Conservation (phyloP, 2,329 filamentous ascomycete species). For the Stemphylium lycopersici region DNA sequence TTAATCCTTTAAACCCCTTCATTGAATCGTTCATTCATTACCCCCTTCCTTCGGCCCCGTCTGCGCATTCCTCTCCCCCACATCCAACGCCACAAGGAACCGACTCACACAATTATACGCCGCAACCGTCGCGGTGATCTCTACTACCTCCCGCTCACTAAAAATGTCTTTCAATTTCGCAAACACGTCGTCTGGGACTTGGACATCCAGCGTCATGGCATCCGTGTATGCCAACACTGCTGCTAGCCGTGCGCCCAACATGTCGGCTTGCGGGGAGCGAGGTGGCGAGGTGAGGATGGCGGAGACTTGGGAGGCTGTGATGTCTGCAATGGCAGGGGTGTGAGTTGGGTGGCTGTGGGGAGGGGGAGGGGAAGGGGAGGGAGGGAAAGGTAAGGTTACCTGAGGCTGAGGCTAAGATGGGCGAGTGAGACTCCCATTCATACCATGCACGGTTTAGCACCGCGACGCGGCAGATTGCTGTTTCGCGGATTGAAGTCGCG, state of each 20-base stretch:
- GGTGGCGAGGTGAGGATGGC: conserved; percentile 33
- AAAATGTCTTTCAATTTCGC: conserved; percentile 66
- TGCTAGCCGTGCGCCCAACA: conserved; percentile 66
- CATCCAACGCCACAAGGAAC: conserved; percentile 82
- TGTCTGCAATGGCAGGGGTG: conserved; percentile 58
- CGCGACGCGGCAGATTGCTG: conserved; percentile 81
- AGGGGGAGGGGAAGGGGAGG: no score
- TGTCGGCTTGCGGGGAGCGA: conserved; percentile 4
- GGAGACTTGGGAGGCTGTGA: conserved; percentile 58
- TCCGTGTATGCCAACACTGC: conserved; percentile 76
- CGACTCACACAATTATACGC: conserved; percentile 86
- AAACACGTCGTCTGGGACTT: conserved; percentile 73
- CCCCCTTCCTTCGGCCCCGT: conserved; percentile 24
- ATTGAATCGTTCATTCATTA: conserved; percentile 2
- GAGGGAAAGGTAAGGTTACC: conserved; percentile 2
- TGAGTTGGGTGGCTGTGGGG: conserved; percentile 38
- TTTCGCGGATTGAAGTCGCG: conserved; percentile 66
- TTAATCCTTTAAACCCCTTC: neutral
- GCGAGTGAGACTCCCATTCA: conserved; percentile 82
- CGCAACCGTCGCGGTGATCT: conserved; percentile 79
- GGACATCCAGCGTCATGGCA: conserved; percentile 79
- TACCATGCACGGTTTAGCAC: conserved; percentile 83
- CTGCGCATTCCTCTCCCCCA: conserved; percentile 51
- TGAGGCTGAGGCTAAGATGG: conserved; percentile 56
- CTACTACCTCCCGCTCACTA: conserved; percentile 74